Evolutionary conservation across 257 asterid species (phyloP).

Genomic region (Anisodus tanguticus): DNA sequence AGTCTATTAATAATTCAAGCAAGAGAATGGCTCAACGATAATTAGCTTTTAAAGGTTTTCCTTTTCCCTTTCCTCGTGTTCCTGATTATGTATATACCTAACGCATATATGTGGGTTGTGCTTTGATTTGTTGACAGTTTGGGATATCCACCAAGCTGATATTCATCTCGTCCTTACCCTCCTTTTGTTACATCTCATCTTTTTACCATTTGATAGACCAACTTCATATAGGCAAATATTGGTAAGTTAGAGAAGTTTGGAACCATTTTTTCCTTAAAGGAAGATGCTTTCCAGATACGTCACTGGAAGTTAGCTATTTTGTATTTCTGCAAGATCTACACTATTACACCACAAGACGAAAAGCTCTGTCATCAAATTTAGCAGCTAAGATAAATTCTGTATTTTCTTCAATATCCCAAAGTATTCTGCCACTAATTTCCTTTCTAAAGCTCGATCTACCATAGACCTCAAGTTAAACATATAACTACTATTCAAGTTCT

Average conservation of each 20-base stretch:
- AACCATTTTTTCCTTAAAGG: not conserved
- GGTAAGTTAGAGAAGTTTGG: not conserved
- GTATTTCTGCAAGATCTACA: not conserved
- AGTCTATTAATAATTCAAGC: not conserved
- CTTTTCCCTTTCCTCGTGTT: not conserved
- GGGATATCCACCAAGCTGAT: constrained; percentile 2
- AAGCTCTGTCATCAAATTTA: not conserved
- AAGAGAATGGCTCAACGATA: not conserved
- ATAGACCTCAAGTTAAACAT: not conserved
- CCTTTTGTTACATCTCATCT: not conserved
- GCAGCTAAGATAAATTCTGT: not conserved
- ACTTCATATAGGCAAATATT: not conserved
- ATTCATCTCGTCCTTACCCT: not conserved
- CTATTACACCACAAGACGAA: not conserved
- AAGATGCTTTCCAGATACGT: not conserved
- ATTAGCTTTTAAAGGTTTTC: not conserved
- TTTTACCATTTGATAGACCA: not conserved
- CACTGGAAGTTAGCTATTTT: not conserved
- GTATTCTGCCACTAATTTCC: not conserved
- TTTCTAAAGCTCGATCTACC: not conserved
- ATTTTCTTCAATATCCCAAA: not conserved
- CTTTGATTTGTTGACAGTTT: not conserved
- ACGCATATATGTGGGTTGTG: not conserved
- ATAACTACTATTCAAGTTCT: not conserved
- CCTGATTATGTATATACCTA: not conserved